A percentile compares a stretch with the other conserved stretches of the same genome.
Evolutionary conservation across 192 early-diverging fungal genomes (phyloP).

Genomic region (Backusella westeae): DNA sequence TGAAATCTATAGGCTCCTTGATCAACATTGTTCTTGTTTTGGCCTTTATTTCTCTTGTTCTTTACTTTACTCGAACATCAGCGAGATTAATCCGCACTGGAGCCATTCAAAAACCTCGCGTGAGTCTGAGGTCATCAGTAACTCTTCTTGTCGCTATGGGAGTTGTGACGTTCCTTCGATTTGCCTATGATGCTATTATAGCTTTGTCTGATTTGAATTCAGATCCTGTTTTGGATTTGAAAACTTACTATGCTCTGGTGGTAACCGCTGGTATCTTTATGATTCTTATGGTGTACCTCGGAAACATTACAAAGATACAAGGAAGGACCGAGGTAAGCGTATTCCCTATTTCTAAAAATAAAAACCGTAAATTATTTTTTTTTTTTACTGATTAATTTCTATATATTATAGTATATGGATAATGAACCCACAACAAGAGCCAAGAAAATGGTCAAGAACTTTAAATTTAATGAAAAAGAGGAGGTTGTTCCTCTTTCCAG

Average conservation of each 20-base stretch:
- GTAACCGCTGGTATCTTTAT: neutral
- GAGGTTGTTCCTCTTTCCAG: neutral
- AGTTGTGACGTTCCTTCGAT: neutral
- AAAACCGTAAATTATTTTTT: neutral
- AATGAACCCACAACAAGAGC: neutral
- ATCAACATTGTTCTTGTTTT: neutral
- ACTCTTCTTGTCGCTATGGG: neutral
- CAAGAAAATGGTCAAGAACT: neutral
- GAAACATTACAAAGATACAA: neutral
- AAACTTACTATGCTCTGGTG: neutral
- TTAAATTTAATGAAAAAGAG: neutral
- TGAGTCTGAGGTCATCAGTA: neutral
- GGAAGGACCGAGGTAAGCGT: neutral
- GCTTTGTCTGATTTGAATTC: neutral
- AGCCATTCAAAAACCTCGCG: neutral
- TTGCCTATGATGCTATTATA: neutral
- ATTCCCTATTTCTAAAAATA: neutral
- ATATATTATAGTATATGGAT: neutral
- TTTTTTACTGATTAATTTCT: neutral
- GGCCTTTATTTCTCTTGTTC: neutral
- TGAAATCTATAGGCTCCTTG: neutral
- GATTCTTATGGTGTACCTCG: conserved; percentile 6
- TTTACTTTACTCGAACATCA: neutral
- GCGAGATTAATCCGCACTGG: neutral
- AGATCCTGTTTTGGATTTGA: neutral